Conservation (phyloP, 352 stramenopile genomes). For the Phytophthora foliorum region DNA sequence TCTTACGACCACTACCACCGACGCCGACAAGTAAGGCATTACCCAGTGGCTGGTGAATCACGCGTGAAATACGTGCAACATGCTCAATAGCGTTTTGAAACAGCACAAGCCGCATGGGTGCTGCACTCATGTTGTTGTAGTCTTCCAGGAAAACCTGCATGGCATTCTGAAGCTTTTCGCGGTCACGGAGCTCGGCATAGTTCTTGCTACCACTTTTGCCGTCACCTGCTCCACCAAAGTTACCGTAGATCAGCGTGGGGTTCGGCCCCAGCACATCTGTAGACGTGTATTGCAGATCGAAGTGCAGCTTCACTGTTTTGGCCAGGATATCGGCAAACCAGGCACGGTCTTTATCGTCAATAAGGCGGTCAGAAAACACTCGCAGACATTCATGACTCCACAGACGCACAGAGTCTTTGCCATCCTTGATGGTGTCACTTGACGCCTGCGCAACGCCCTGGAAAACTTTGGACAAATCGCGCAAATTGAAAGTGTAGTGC, state of each 20-base stretch:
- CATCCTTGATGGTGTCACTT: slow-evolving; percentile 82
- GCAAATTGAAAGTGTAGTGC: slow-evolving; percentile 96
- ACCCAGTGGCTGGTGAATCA: slow-evolving; percentile 94
- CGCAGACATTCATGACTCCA: slow-evolving; percentile 94
- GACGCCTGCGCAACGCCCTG: slow-evolving; percentile 91
- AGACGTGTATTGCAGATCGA: slow-evolving; percentile 79
- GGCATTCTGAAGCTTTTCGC: slow-evolving; percentile 72
- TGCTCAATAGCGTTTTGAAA: slow-evolving; percentile 97
- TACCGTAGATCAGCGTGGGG: slow-evolving; percentile 87
- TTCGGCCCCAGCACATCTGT: slow-evolving; percentile 69
- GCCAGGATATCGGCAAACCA: slow-evolving; percentile 89
- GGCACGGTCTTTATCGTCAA: slow-evolving; percentile 87
- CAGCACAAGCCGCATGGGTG: slow-evolving; percentile 95
- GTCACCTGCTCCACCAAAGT: slow-evolving; percentile 79
- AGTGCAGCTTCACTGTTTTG: slow-evolving; percentile 80
- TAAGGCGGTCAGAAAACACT: slow-evolving; percentile 93
- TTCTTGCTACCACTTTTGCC: slow-evolving; percentile 69
- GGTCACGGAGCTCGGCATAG: slow-evolving; percentile 93
- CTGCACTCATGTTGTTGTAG: slow-evolving; percentile 96
- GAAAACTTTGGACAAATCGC: slow-evolving; percentile 95
- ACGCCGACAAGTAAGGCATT: slow-evolving; percentile 96
- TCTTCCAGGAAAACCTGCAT: slow-evolving; percentile 96
- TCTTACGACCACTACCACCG: slow-evolving; percentile 93
- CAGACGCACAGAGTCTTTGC: slow-evolving; percentile 87
- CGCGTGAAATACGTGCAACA: slow-evolving; percentile 92